These are phyloP conservation scores for Fusarium buxicola DNA, from an alignment of 2,329 filamentous ascomycete genomes.

Conservation along the genomic window DNA sequence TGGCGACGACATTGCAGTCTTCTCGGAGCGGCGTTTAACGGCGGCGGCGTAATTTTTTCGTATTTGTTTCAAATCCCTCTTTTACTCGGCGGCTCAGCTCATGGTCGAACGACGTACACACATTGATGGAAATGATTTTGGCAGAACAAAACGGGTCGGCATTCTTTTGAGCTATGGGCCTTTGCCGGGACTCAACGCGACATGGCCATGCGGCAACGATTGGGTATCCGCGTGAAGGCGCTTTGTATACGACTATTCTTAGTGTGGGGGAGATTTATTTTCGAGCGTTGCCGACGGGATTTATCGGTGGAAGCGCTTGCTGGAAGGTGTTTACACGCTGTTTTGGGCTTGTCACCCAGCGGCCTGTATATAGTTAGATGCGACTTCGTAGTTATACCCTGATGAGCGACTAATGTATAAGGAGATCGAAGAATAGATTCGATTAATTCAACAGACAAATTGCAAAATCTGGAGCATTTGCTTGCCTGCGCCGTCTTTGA, in stretches of 20 bases:
- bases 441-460: slow-evolving; percentile 33
- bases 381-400: slow-evolving; percentile 54
- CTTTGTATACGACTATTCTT: slow-evolving; percentile 39
- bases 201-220: slow-evolving; percentile 19
- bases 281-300: slow-evolving; percentile 31
- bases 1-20: slow-evolving; percentile 17
- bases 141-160: slow-evolving; percentile 35
- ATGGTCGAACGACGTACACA: slow-evolving; percentile 46
- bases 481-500: no score
- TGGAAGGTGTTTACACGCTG: slow-evolving; percentile 41
- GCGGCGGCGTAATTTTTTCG: slow-evolving; percentile 40
- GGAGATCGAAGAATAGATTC: slow-evolving; percentile 42
- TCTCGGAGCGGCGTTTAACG: slow-evolving; percentile 44
- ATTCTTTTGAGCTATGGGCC: slow-evolving; percentile 29
- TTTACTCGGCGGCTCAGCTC: slow-evolving; percentile 43
- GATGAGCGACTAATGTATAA: slow-evolving; percentile 50
- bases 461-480: background rate
- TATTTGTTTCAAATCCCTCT: slow-evolving; percentile 44
- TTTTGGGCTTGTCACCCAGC: slow-evolving; percentile 24
- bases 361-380: slow-evolving; percentile 50
- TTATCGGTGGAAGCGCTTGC: slow-evolving; percentile 34
- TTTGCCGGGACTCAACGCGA: slow-evolving; percentile 22
- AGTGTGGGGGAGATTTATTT: slow-evolving; percentile 18
- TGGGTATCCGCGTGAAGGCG: slow-evolving; percentile 42
- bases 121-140: slow-evolving; percentile 45